Percentiles rank a stretch among this genome's conserved stretches.
These are phyloP conservation scores for Pseudogymnoascus sp. DNA, from an alignment of 2,329 filamentous ascomycete species.

Conservation along the genomic window DNA sequence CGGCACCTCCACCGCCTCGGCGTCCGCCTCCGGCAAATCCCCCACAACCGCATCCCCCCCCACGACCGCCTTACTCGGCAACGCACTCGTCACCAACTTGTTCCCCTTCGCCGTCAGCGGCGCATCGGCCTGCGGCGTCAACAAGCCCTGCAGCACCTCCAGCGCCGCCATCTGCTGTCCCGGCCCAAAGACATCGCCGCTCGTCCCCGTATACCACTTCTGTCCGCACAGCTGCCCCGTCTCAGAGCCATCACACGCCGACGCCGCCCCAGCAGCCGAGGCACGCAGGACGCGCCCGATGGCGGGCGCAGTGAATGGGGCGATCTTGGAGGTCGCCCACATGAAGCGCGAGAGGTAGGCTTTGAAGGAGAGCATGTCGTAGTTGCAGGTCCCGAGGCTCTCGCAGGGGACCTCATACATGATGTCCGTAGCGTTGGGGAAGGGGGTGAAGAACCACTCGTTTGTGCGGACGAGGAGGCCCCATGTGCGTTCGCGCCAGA, in stretches of 20 bases:
- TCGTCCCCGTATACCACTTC: conserved; percentile 52
- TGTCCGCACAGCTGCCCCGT: conserved; percentile 49
- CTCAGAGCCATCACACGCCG: conserved; percentile 47
- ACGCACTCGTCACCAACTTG: not conserved
- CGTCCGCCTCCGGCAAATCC: not conserved
- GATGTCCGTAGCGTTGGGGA: conserved; percentile 45
- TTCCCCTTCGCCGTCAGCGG: conserved; percentile 28
- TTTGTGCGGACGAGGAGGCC: conserved; percentile 43
- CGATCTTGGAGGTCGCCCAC: conserved; percentile 48
- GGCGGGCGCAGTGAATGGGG: conserved; percentile 42
- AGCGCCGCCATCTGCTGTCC: conserved; percentile 59
- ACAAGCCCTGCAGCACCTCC: conserved; percentile 52
- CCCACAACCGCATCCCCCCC: not conserved
- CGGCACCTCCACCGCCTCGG: not conserved
- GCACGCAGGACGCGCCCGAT: conserved; percentile 42
- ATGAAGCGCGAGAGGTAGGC: conserved; percentile 58
- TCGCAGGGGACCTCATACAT: conserved; percentile 65
- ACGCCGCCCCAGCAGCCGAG: conserved; percentile 47
- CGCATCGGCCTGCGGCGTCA: conserved; percentile 35
- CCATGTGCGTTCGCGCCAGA: conserved; percentile 46
- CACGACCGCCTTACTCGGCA: not conserved
- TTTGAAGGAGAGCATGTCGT: conserved; percentile 61
- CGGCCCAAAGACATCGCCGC: conserved; percentile 46
- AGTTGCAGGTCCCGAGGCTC: conserved; percentile 45
- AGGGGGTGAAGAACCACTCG: conserved; percentile 44